Conservation (phyloP, 192 early-diverging fungal genomes). For the Fimicolochytrium jonesii region DNA sequence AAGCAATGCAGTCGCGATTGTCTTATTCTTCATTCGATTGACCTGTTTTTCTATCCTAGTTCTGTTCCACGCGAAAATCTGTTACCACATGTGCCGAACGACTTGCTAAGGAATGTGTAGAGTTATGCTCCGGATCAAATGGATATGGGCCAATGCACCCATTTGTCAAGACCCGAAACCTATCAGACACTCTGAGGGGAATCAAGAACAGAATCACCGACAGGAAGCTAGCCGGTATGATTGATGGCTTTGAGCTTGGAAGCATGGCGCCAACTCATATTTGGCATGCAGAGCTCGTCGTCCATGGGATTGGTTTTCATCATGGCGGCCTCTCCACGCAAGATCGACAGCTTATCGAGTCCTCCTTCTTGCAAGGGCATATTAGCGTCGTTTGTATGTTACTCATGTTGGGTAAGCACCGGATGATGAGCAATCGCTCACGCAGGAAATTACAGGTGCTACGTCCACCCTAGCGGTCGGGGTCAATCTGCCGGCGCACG, state of each 20-base stretch:
- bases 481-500: constrained; percentile 70
- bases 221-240: constrained; percentile 36
- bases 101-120: constrained; percentile 22
- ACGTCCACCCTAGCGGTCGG: constrained; percentile 76
- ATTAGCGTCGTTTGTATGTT: constrained; percentile 59
- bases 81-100: constrained; percentile 33
- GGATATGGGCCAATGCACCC: constrained; percentile 26
- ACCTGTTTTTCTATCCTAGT: no score
- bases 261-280: background rate
- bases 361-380: constrained; percentile 44
- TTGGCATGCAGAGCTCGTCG: constrained; percentile 42
- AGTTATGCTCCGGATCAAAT: background rate
- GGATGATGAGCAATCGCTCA: no score
- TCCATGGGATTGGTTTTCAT: constrained; percentile 62
- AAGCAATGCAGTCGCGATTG: no score
- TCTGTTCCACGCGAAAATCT: constrained; percentile 48
- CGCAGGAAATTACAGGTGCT: no score
- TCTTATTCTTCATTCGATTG: no score
- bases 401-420: no score
- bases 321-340: constrained; percentile 48
- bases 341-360: constrained; percentile 55
- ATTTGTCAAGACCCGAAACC: constrained; percentile 30
- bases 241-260: no score
- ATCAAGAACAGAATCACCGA: constrained; percentile 30
- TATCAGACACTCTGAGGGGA: constrained; percentile 19